Evolutionary conservation across 1,139 yeast species (phyloP), one percentile per base, ranked within the genome.

Genomic region (Pichia sorboxylosa): DNA sequence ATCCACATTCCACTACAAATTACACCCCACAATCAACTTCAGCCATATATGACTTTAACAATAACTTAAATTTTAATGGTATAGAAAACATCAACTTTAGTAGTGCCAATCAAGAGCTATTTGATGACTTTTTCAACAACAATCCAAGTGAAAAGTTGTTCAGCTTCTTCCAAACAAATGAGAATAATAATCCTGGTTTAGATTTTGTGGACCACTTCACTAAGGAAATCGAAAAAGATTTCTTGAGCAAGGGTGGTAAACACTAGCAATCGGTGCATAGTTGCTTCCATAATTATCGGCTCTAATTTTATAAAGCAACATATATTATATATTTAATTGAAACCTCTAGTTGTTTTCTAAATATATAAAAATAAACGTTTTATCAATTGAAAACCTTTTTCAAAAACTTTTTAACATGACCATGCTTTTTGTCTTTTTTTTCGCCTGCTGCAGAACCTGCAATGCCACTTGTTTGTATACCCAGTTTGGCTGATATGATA

Each of bases 161-260:
- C 52, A 81, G 76, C 37, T 78, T 84, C 81, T 81, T 82, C 47
- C 62, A 74, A 34, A 58, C 62, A 33, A 49, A 52, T 33, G 40
- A 41, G 24, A 64, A 58, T 25, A 63, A 58, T 18, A 61, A 69
- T 24, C 74, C 81, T 24, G 94, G 94, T 14, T 61, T 83, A 34
- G 93, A 82, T 39, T 83, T 83, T 46, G 94, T 82, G 23, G 94
- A 81, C 27, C 92, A 92, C 3, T 78, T 92, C 75, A 80, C 93
- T 7, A 87, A 80, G 50, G 78, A 80, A 67, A 70, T 83, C 33
- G 94, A 82, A 50, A 82, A 76, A 42, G 57, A 54, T 28, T 47
- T 52, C 33, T 27, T 52, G 26, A 44, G 45, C 19, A 52, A 51
- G 27, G 48, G 49, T 32, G 44, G 44, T 19, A 38, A 39, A 28